phyloP scores from a whole-genome alignment of 768 basidiomycete genomes.

The Kwoniella sp. region DNA sequence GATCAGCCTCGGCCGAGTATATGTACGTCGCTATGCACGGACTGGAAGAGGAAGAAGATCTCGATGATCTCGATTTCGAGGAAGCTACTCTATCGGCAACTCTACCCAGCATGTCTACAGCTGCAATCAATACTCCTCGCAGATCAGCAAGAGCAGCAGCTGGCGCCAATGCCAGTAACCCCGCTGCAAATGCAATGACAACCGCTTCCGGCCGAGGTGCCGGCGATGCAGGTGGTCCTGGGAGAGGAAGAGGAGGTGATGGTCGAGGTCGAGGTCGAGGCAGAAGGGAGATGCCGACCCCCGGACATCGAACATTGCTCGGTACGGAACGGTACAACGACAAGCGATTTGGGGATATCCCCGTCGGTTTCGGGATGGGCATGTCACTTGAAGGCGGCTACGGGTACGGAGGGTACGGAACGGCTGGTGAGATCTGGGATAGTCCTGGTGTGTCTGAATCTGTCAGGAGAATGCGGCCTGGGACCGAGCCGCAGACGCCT shows the following conservation, averaged over 20 bases:
- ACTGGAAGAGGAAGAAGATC: conserved; percentile 11
- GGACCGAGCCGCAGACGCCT: neutral
- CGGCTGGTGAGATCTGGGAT: conserved; percentile 13
- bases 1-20: conserved; percentile 29
- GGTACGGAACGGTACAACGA: conserved; percentile 49
- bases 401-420: neutral
- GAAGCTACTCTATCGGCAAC: neutral
- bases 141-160: neutral
- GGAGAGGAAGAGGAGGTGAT: neutral
- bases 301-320: conserved; percentile 45
- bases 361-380: conserved; percentile 20
- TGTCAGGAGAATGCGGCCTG: neutral
- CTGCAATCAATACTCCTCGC: neutral
- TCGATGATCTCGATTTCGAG: conserved; percentile 8
- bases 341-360: conserved; percentile 47
- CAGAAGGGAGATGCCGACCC: conserved; percentile 22
- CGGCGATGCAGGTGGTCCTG: neutral
- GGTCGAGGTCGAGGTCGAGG: neutral
- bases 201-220: neutral
- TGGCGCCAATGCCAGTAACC: neutral
- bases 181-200: neutral
- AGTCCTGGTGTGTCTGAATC: conserved; percentile 1
- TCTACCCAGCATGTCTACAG: neutral
- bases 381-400: neutral
- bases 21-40: conserved; percentile 43